Base-by-base conservation (phyloP, 2,329 filamentous ascomycete species). In the Fusarium poae region DNA sequence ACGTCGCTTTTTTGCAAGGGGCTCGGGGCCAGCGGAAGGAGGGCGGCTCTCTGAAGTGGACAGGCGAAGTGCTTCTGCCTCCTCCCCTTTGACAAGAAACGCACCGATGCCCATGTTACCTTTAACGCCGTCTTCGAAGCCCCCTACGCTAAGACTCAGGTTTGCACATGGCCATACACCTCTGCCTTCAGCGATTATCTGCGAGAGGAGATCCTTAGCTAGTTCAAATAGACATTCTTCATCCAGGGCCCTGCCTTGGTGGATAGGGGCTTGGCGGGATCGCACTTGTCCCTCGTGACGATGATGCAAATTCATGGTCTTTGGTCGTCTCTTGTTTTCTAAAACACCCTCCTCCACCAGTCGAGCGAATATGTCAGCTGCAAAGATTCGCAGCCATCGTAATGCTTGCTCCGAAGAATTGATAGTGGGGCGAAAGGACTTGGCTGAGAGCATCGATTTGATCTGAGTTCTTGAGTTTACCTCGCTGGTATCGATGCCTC, bases 401-500 rank as follows among this genome's bases (percentile, higher is more conserved):
- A 87, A 83, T 2, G 91, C 95, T 77, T 97, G 92, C 23, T 96
- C 93, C 20, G 88, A 82, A 3, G 85, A 91, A 71, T 89, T 92
- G 76, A 98, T 95, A 57, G 86, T 89, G 0, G 96, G 96, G 27
- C 92, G 86, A 75, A 99, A 99, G 0, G 94, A 97, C 77, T 99
- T 99, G 21, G 96, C 94, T 2, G 94, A 97, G 16, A 98, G 84
- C 94, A 99, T 98, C 18, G 92, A 96, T 78, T 98, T 97, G 82
- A 97, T 97, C 75, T 96, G 92, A 2, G 94, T 97, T 52, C 95
- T 86, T 29, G 93, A 88, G 75, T 93, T 97, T 70, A 99, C 93
- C 78, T 97, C 94, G 73, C 91, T 96, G 50, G 84, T 83, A 77
- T 99, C 96, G 64, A 94, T 88, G 2, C 96, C 96, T 13, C 96